phyloP scores from a whole-genome alignment of 371 early-diverging fungal species.

The Mortierella sp. region DNA sequence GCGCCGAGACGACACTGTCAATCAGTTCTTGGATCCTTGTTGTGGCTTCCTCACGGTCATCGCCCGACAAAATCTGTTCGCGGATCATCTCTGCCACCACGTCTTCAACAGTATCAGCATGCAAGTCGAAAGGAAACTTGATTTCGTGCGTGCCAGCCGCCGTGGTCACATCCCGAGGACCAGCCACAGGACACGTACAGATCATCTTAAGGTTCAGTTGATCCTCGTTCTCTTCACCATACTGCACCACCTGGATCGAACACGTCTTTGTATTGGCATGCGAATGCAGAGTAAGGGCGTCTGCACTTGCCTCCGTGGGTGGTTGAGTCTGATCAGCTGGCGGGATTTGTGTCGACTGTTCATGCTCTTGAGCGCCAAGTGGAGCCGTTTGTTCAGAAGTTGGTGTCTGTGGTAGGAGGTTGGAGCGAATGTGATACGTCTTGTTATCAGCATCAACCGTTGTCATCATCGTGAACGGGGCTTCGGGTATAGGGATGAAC shows the following conservation, averaged over 20 bases:
- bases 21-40: conserved; percentile 42
- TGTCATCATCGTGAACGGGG: conserved; percentile 37
- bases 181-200: conserved; percentile 54
- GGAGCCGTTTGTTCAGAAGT: conserved; percentile 14
- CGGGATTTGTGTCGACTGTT: not conserved
- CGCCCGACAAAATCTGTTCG: conserved; percentile 53
- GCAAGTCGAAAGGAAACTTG: conserved; percentile 78
- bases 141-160: conserved; percentile 61
- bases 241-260: conserved; percentile 46
- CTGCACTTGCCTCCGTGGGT: conserved; percentile 2
- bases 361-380: not conserved
- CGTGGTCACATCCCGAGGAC: conserved; percentile 41
- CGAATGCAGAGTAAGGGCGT: conserved; percentile 42
- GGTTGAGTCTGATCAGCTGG: not conserved
- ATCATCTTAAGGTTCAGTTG: conserved; percentile 53
- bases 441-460: conserved; percentile 58
- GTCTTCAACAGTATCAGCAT: conserved; percentile 76
- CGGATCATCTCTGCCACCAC: conserved; percentile 73
- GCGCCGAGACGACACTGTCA: conserved; percentile 18
- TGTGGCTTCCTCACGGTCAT: conserved; percentile 49
- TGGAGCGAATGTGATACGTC: conserved; percentile 55
- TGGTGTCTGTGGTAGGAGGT: conserved; percentile 44
- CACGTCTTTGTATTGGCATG: conserved; percentile 51
- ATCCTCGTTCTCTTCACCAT: conserved; percentile 39
- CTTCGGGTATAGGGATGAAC: conserved; percentile 43